Base-by-base conservation (phyloP, 2,329 filamentous ascomycete species). In the Penicillium thymicola region DNA sequence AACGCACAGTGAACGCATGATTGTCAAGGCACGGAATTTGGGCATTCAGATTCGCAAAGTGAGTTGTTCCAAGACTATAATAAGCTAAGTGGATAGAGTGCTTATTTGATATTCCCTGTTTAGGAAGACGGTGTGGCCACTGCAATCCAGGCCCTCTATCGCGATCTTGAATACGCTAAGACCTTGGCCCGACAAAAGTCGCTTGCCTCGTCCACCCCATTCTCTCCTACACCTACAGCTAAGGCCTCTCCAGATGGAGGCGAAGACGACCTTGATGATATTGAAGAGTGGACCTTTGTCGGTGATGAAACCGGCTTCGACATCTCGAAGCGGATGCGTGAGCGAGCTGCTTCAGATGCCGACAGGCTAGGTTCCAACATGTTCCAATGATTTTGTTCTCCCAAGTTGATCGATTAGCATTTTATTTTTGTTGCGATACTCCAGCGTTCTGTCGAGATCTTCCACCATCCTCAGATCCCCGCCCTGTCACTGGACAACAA, bases 201-300 rank as follows among this genome's bases (percentile, higher is more conserved):
- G 2, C 75, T 69, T 47, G 58, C 67, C 16, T 74, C 70, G 7
- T 67, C 70, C 6, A 72, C 71, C 8, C 72, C 72, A 2, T 72
- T 71, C 45, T 70, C 71, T 16, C 67, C 72, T 11, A 70, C 65
- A 2, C 67, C 66, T 1, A 62, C 65, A n/a, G 70, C 71, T n/a
- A 70, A 75, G 41, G 70, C 67, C 30, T 67, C 67, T 7, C 73
- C 72, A 6, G 72, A 72, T 72, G 66, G 51, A 60, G 72, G 76
- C 18, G 79, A 72, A 42, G 74, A 83, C 38, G 80, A 84, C 48
- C 76, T 82, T 13, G 86, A 86, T 32, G 86, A 87, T 13, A 87
- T 89, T 59, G 87, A 90, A 67, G 91, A 95, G 71, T 97, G 92
- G 93, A 97, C 92, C 0, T 91, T 97, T 74, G 83, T 97, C 21